phyloP scores from a whole-genome alignment of 768 basidiomycete species.

The Auriscalpium vulgare region DNA sequence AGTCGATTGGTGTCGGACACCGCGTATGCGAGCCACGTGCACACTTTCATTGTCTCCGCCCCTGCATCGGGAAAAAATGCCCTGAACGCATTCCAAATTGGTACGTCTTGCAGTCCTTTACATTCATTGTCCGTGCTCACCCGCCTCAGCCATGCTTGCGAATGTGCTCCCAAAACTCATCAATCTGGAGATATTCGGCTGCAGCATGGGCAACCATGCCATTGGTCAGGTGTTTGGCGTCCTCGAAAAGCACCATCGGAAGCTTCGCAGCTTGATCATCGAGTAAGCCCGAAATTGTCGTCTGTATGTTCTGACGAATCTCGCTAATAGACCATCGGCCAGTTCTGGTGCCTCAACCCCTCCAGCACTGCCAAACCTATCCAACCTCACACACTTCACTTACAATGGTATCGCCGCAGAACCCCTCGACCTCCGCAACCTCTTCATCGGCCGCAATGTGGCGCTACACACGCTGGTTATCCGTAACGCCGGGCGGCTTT shows the following conservation, averaged over 20 bases:
- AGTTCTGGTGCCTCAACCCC: not conserved
- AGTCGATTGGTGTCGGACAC: constrained; percentile 56
- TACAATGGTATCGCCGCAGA: constrained; percentile 22
- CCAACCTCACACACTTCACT: not conserved
- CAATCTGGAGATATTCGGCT: constrained; percentile 53
- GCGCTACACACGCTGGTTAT: constrained; percentile 8
- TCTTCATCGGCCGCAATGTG: constrained; percentile 23
- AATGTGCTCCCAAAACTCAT: constrained; percentile 58
- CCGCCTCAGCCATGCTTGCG: constrained; percentile 39
- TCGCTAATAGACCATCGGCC: not conserved
- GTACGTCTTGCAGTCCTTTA: constrained; percentile 24
- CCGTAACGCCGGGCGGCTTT: constrained; percentile 18
- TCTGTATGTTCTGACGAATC: constrained; percentile 1
- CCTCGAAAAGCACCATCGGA: constrained; percentile 42
- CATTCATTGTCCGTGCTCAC: not conserved
- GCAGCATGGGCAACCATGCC: constrained; percentile 47
- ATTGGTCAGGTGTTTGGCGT: constrained; percentile 44
- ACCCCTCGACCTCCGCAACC: constrained; percentile 33
- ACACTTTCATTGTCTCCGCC: constrained; percentile 52
- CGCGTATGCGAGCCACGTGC: constrained; percentile 48
- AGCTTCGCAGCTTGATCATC: constrained; percentile 20
- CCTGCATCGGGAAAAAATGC: constrained; percentile 39
- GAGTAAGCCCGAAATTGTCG: constrained; percentile 27
- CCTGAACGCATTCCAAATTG: constrained; percentile 56
- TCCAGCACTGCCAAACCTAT: not conserved